Evolutionary conservation across 495 filamentous ascomycete genomes (phyloP), one percentile per base, ranked within the genome.

Genomic region (Penicillium lividum): DNA sequence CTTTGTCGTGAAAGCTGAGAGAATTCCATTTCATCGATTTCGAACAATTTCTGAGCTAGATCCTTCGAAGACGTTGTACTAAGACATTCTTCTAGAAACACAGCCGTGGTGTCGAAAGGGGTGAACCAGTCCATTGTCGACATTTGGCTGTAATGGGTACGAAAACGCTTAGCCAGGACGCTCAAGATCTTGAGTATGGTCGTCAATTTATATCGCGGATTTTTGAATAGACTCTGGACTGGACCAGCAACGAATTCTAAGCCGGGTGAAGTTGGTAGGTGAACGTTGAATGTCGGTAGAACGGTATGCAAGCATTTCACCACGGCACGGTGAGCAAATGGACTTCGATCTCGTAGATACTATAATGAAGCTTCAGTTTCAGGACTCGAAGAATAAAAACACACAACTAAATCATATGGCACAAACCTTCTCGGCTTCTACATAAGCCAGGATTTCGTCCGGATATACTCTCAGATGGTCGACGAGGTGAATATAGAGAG

Each of bases 211-310:
- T 66, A 65, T 1, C 68, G 65, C 25, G 69, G 67, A 4, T 68
- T 63, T 44, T 61, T 64, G 52, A 79, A 77, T 3, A 79, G 38
- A 7, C 51, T 48, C 51, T 79, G 76, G 11, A 79, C 73, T 0
- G 76, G 73, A 1, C 63, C 63, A 18, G 73, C 67, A 38, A 77
- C 72, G 31, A 79, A 79, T 31, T 69, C 70, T 11, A 79, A 76
- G 9, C 65, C 70, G 4, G 66, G 66, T 5, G 28, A 34, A 6
- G 54, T 48, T 16, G 45, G 51, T 11, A 53, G 40, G 3, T 62
- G 55, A 30, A 69, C 53, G 6, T 62, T 48, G n/a, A 28, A 4
- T 3, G 49, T 56, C 42, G 65, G 51, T 42, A 63, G 61, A 27
- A 77, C 34, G 18, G 64, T 55, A 33, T 47, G 51, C 25, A 78